phyloP scores from a whole-genome alignment of 306 rosid genomes.

The Quercus ilex region DNA sequence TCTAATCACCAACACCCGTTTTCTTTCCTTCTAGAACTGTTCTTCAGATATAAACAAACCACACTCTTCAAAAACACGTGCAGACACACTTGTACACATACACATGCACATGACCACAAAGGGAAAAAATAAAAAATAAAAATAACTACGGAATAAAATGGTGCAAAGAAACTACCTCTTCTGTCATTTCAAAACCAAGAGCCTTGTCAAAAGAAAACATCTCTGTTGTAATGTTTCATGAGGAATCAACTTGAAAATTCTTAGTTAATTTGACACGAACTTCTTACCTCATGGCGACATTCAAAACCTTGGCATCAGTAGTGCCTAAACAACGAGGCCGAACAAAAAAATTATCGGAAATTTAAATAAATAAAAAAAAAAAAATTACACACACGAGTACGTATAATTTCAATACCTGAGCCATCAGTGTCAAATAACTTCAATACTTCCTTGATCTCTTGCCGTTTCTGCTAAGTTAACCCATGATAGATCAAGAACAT shows the following conservation, averaged over 20 bases:
- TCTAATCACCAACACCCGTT: background rate
- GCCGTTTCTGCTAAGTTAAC: slow-evolving; percentile 63
- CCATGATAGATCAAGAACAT: slow-evolving; percentile 40
- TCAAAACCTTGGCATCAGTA: slow-evolving; percentile 90
- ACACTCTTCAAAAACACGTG: background rate
- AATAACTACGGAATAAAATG: background rate
- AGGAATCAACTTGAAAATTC: slow-evolving; percentile 2
- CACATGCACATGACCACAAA: background rate
- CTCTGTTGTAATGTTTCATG: slow-evolving; percentile 1
- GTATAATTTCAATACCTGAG: slow-evolving; percentile 52
- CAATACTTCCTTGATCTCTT: slow-evolving; percentile 89
- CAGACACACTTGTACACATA: background rate
- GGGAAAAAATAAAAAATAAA: background rate
- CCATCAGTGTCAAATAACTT: slow-evolving; percentile 93
- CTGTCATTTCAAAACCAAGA: slow-evolving; percentile 98
- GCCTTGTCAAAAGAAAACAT: slow-evolving; percentile 62
- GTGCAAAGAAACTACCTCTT: slow-evolving; percentile 55
- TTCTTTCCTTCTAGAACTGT: background rate
- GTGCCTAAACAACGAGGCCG: slow-evolving; percentile 49
- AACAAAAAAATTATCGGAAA: slow-evolving; percentile 1
- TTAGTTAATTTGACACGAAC: slow-evolving; percentile 1
- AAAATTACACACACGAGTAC: background rate
- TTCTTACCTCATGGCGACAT: slow-evolving; percentile 93
- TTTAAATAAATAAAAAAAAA: background rate
- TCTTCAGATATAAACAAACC: background rate